These are phyloP conservation scores for Eremothecium coryli DNA, from an alignment of 1,139 yeast genomes.

Conservation along the genomic window DNA sequence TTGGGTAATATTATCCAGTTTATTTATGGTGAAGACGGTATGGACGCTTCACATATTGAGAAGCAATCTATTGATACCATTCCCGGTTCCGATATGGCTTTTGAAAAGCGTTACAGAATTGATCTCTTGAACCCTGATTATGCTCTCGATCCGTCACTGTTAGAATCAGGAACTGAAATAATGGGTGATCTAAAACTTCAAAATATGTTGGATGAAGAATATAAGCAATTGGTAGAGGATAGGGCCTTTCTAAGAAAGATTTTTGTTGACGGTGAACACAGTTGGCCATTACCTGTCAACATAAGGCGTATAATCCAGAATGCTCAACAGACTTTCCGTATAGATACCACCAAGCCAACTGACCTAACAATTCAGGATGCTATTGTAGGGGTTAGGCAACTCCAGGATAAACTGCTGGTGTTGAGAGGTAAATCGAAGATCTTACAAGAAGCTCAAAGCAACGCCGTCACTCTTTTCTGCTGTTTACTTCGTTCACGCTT, in stretches of 20 bases:
- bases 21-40: conserved; percentile 97
- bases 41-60: conserved; percentile 97
- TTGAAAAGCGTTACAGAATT: conserved; percentile 76
- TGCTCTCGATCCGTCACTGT: conserved; percentile 57
- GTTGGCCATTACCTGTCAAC: conserved; percentile 97
- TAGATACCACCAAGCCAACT: conserved; percentile 83
- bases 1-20: conserved; percentile 94
- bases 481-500: conserved; percentile 86
- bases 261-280: conserved; percentile 87
- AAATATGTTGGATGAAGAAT: conserved; percentile 73
- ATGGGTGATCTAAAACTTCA: conserved; percentile 85
- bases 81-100: conserved; percentile 80
- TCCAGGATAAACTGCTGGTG: conserved; percentile 61
- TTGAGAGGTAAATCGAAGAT: conserved; percentile 75
- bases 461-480: conserved; percentile 85
- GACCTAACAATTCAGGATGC: conserved; percentile 81
- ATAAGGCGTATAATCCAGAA: conserved; percentile 94
- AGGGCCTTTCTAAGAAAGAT: conserved; percentile 74
- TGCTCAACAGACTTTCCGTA: conserved; percentile 93
- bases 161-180: conserved; percentile 87
- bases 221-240: conserved; percentile 62
- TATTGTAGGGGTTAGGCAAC: conserved; percentile 59
- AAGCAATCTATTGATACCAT: conserved; percentile 94
- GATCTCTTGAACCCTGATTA: conserved; percentile 69
- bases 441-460: conserved; percentile 77